Base-by-base conservation (phyloP, 306 rosid species). In the Malus asiatica region DNA sequence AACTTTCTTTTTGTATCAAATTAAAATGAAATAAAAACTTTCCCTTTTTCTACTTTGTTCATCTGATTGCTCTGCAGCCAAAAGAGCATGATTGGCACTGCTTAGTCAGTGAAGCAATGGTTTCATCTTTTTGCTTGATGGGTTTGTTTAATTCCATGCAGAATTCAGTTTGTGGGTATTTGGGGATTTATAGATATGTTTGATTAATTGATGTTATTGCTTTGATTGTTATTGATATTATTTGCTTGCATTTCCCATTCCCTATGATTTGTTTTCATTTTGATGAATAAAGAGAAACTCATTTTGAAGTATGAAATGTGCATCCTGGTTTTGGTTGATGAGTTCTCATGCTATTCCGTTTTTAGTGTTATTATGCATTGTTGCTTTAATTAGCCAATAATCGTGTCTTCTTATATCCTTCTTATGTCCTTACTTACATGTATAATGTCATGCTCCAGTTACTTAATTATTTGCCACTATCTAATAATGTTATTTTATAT, bases 71-170 rank as follows among this genome's bases (percentile, higher is more conserved):
- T 73, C 73, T 15, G 59, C n/a, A 51, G 55, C 67, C 76, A 72
- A 81, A 72, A 15, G 33, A 74, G 59, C 74, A 20, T 73, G 61
- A 29, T 60, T 61, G 23, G 61, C 48, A 29, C 30, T 29, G 30
- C n/a, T 18, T 11, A 18, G 69, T 12, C 51, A 60, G 32, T 73
- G 55, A 18, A 73, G 68, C 76, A 58, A 45, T 22, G 45, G 22
- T 57, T 72, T 72, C 5, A 14, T 25, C 20, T 40, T 73, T 73
- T 8, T 61, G 25, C 57, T 59, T 66, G 74, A 75, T 76, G 42
- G 76, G 78, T 69, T 82, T 74, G 78, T 64, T 59, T 79, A 40
- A 55, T 68, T 70, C 29, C 67, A 55, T 18, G 59, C 25, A 45
- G 55, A 53, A 27, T 76, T 65, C 23, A 48, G 70, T 20, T 53